Percentiles rank a stretch among this genome's conserved stretches.
phyloP scores from a whole-genome alignment of 176 grass and related monocot genomes.

The Cocos nucifera region DNA sequence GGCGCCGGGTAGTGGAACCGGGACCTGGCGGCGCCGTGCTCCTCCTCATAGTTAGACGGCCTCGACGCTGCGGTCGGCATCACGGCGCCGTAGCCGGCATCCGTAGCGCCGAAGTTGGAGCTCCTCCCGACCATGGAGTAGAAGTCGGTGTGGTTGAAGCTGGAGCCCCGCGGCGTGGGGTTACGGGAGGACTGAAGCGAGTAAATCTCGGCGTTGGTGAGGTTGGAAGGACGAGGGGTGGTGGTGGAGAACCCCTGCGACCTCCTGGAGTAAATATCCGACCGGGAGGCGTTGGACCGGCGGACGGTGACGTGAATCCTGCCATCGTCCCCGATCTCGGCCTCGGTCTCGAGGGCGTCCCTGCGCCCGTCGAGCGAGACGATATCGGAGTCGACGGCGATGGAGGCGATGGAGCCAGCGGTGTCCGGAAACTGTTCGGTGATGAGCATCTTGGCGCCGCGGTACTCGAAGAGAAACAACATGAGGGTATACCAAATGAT shows the following conservation, averaged over 20 bases:
- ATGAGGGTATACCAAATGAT: constrained; percentile 99
- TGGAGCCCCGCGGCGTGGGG: constrained; percentile 85
- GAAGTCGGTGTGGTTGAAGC: constrained; percentile 99
- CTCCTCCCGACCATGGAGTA: constrained; percentile 94
- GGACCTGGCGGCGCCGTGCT: constrained; percentile 28
- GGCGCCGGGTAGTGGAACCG: constrained; percentile 67
- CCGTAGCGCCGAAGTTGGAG: constrained; percentile 75
- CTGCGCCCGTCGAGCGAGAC: constrained; percentile 70
- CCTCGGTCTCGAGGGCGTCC: constrained; percentile 86
- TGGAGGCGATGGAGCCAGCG: constrained; percentile 76
- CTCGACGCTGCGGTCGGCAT: constrained; percentile 58
- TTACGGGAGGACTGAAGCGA: constrained; percentile 93
- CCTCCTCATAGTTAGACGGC: constrained; percentile 94
- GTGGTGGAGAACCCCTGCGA: constrained; percentile 79
- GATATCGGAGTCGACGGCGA: constrained; percentile 78
- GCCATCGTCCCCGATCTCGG: constrained; percentile 85
- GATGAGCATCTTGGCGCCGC: constrained; percentile 81
- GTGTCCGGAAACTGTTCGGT: constrained; percentile 96
- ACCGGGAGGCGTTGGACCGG: constrained; percentile 81
- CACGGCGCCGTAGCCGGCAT: constrained; percentile 35
- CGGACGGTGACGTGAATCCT: constrained; percentile 88
- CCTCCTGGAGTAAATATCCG: constrained; percentile 76
- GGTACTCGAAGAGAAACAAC: constrained; percentile 99
- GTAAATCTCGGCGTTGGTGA: constrained; percentile 99
- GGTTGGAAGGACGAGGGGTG: constrained; percentile 85